Conservation (phyloP, 371 early-diverging fungal species). For the Mucor lusitanicus region DNA sequence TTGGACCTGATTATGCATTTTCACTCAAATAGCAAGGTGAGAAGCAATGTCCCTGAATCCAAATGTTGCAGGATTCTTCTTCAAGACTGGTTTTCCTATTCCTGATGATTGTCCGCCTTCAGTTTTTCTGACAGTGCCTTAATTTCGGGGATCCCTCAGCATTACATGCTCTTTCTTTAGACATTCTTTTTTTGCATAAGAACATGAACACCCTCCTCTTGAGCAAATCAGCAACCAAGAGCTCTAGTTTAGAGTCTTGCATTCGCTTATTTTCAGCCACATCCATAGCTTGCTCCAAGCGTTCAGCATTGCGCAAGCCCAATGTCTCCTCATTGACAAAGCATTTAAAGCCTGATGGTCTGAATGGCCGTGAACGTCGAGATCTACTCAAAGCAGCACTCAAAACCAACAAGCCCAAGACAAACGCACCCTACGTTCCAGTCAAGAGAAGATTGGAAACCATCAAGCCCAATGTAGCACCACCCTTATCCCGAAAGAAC, state of each 20-base stretch:
- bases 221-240: not conserved
- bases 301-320: conserved; percentile 42
- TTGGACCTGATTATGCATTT: too few species aligned
- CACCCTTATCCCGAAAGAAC: not conserved
- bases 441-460: conserved; percentile 49
- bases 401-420: conserved; percentile 23
- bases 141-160: not conserved
- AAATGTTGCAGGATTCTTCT: not conserved
- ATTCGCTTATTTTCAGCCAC: conserved; percentile 28
- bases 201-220: not conserved
- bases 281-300: conserved; percentile 25
- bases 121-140: not conserved
- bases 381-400: conserved; percentile 31
- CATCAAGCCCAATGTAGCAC: not conserved
- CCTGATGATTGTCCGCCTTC: not conserved
- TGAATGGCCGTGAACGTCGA: conserved; percentile 49
- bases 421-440: conserved; percentile 44
- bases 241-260: not conserved
- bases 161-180: not conserved
- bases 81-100: conserved; percentile 3
- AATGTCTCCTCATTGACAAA: conserved; percentile 50
- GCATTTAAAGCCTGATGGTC: conserved; percentile 47
- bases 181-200: not conserved
- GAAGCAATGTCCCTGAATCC: not conserved
- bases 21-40: too few species aligned